Conservation (phyloP, 2,329 filamentous ascomycete genomes). For the Cordyceps militaris region DNA sequence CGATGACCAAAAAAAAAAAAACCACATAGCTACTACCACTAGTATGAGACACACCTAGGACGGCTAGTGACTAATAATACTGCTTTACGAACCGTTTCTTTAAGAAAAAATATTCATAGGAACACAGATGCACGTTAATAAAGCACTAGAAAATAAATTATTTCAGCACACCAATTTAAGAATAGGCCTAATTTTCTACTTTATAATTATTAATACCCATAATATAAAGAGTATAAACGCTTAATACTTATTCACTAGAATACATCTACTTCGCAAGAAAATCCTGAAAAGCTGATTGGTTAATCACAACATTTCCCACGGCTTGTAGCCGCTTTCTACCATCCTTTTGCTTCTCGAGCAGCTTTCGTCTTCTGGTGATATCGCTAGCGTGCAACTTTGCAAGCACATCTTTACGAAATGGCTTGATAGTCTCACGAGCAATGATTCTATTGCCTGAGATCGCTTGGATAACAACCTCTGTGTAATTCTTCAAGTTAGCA, state of each 20-base stretch:
- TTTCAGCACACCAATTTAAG: too few species aligned
- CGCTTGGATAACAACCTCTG: conserved; percentile 88
- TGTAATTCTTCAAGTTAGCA: not conserved
- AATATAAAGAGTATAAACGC: too few species aligned
- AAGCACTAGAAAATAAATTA: too few species aligned
- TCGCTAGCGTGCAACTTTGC: conserved; percentile 91
- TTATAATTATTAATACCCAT: too few species aligned
- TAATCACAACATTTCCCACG: conserved; percentile 89
- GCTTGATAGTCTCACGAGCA: conserved; percentile 90
- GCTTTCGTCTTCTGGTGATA: conserved; percentile 70
- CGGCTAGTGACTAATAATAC: too few species aligned
- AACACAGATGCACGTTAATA: too few species aligned
- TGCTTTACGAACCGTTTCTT: too few species aligned
- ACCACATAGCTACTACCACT: too few species aligned
- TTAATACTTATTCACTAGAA: not conserved
- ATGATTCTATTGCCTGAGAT: conserved; percentile 75
- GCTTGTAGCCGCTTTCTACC: conserved; percentile 80
- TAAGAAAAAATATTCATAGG: too few species aligned
- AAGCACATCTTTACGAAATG: conserved; percentile 91
- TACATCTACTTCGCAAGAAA: conserved; percentile 68
- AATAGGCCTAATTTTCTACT: too few species aligned
- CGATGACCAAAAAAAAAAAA: too few species aligned
- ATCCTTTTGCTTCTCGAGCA: conserved; percentile 95
- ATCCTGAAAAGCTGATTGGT: conserved; percentile 89
- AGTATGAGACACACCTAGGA: too few species aligned